A percentile compares a stretch with the other conserved stretches of the same genome.
phyloP scores from a whole-genome alignment of 1,284 basidiomycete genomes.

The Fistulina hepatica region DNA sequence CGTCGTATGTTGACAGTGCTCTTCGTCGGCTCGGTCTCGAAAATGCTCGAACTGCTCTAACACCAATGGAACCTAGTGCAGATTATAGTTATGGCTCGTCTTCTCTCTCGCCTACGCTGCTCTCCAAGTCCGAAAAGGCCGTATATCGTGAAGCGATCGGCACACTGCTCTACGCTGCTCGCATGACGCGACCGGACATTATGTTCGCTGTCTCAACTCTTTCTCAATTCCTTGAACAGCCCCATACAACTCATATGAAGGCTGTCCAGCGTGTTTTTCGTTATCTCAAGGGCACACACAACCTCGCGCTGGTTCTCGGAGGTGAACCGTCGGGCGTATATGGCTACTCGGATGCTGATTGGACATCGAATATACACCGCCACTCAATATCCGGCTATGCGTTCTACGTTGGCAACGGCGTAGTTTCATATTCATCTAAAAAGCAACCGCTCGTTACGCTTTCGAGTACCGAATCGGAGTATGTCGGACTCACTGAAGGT shows the following conservation, averaged over 20 bases:
- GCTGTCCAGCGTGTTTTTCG: conserved; percentile 22
- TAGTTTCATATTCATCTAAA: conserved; percentile 4
- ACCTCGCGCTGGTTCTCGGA: conserved; percentile 9
- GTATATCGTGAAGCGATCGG: conserved; percentile 7
- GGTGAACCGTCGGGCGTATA: background rate
- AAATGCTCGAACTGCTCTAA: conserved; percentile 10
- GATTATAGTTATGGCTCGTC: conserved; percentile 11
- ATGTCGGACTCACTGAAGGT: conserved; percentile 9
- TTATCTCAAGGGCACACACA: conserved; percentile 21
- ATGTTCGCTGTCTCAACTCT: conserved; percentile 20
- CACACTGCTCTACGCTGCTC: conserved; percentile 19
- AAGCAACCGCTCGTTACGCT: conserved; percentile 6
- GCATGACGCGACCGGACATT: conserved; percentile 23
- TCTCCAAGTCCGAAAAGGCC: background rate
- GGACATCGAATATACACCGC: conserved; percentile 10
- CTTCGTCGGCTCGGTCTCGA: conserved; percentile 13
- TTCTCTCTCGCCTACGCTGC: background rate
- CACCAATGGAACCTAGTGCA: conserved; percentile 13
- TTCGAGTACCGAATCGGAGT: conserved; percentile 9
- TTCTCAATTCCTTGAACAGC: conserved; percentile 18
- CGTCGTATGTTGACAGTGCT: conserved; percentile 19
- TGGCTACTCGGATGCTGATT: conserved; percentile 21
- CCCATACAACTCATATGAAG: conserved; percentile 12
- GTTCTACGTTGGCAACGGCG: conserved; percentile 3
- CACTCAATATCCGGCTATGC: conserved; percentile 3